These are phyloP conservation scores for Trypanosoma melophagium DNA, from an alignment of 208 protist species.

Conservation along the genomic window DNA sequence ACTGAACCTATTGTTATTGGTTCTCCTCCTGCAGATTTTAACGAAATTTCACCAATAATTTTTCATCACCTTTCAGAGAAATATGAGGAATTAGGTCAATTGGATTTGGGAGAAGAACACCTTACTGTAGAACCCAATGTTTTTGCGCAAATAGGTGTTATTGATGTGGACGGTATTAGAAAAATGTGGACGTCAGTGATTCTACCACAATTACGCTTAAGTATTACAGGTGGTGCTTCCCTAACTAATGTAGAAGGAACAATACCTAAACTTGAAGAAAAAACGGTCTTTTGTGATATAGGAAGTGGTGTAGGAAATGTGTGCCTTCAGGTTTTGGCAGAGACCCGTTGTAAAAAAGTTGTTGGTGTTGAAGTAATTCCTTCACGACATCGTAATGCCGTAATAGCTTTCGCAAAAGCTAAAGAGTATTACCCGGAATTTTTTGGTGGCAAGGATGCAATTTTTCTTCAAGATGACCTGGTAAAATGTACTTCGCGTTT, in stretches of 20 bases:
- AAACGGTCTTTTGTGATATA: slow-evolving; percentile 81
- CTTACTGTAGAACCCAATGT: slow-evolving; percentile 75
- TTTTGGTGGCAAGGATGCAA: slow-evolving; percentile 57
- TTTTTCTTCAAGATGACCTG: slow-evolving; percentile 72
- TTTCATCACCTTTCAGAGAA: slow-evolving; percentile 54
- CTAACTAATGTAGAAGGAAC: slow-evolving; percentile 29
- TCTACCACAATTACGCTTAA: slow-evolving; percentile 39
- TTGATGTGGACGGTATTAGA: slow-evolving; percentile 73
- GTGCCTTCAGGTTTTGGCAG: slow-evolving; percentile 77
- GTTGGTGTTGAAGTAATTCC: slow-evolving; percentile 83
- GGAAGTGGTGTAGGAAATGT: slow-evolving; percentile 84
- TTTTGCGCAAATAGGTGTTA: slow-evolving; percentile 74
- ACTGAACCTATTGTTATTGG: slow-evolving; percentile 37
- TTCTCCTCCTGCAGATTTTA: slow-evolving; percentile 46
- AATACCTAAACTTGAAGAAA: slow-evolving; percentile 40
- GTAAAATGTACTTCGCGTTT: slow-evolving; percentile 50
- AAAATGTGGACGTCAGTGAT: slow-evolving; percentile 72
- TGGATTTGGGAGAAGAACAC: slow-evolving; percentile 63
- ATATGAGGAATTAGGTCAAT: slow-evolving; percentile 61
- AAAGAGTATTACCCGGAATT: slow-evolving; percentile 49
- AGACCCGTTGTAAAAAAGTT: slow-evolving; percentile 65
- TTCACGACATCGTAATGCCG: slow-evolving; percentile 52
- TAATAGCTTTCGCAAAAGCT: slow-evolving; percentile 44
- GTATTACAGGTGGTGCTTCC: slow-evolving; percentile 3
- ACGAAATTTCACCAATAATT: slow-evolving; percentile 42